A percentile compares a stretch with the other conserved stretches of the same genome.
These are phyloP conservation scores for Nannochloris sp. DNA, from an alignment of 139 green algal species.

Conservation along the genomic window DNA sequence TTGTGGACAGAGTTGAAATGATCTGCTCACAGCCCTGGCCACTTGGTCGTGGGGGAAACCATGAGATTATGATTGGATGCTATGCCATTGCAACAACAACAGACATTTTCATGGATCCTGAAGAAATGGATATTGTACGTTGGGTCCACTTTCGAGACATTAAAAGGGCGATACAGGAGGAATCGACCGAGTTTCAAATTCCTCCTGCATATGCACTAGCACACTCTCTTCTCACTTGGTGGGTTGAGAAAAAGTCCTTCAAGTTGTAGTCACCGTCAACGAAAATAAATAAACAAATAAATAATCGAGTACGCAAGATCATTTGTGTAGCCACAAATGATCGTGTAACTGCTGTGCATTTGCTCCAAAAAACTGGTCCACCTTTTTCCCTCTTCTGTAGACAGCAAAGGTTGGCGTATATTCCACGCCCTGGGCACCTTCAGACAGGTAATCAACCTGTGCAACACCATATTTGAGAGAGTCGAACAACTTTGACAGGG, in stretches of 20 bases:
- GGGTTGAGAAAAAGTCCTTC: conserved; percentile 28
- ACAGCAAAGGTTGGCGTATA: conserved; percentile 62
- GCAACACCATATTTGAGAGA: conserved; percentile 54
- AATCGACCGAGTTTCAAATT: conserved; percentile 52
- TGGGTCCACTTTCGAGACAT: conserved; percentile 31
- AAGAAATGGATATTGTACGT: conserved; percentile 70
- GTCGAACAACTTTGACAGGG: conserved; percentile 23
- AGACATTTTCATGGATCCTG: conserved; percentile 47
- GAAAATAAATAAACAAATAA: neutral
- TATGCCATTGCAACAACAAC: conserved; percentile 52
- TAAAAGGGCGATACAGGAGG: neutral
- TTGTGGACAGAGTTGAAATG: conserved; percentile 29
- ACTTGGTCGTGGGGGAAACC: conserved; percentile 50
- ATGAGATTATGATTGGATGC: conserved; percentile 83
- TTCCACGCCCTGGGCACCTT: conserved; percentile 34
- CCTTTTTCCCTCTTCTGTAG: conserved; percentile 39
- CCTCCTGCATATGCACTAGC: conserved; percentile 68
- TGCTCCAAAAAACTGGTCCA: conserved; percentile 37
- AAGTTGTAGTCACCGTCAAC: neutral
- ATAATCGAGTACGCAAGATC: neutral
- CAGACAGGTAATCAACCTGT: conserved; percentile 57
- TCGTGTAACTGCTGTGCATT: conserved; percentile 30
- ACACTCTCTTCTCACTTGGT: conserved; percentile 63
- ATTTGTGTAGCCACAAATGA: conserved; percentile 23
- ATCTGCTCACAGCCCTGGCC: conserved; percentile 65